Evolutionary conservation across 305 asterid species (phyloP), one percentile per base, ranked within the genome.

Genomic region (Fraxinus greggii): DNA sequence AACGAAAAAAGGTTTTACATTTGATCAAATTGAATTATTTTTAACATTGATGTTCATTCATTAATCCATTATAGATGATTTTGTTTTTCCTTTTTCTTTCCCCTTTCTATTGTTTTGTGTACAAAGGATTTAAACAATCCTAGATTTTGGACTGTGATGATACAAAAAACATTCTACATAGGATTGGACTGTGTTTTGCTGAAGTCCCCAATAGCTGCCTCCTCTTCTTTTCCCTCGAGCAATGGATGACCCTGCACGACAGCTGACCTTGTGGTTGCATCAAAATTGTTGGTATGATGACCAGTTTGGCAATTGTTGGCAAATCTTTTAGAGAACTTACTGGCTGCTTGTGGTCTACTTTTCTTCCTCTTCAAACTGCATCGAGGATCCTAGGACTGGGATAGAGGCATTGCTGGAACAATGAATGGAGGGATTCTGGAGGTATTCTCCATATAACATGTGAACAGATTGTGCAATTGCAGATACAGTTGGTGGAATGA

Each of bases 391-490:
- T n/a, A 4, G 21, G 8, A 2, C 8, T 51, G 63, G 63, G 21
- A 51, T 51, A 8, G 63, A 17, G 63, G 63, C 23, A 10, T 4
- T 40, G 15, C 17, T 40, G 51, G 51, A 40, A 12, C 17, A 40
- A 40, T 10, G 51, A 40, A 40, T 40, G 13, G 48, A 40, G 13
- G 48, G 3, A 40, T 40, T 40, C 3, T 40, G n/a, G 61, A 48
- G 61, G n/a, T 48, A 40, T 88, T 91, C 91, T 72, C 99, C 97
- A 56, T 93, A 94, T 54, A 95, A 84, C 73, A 92, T 85, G 70
- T 97, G 92, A 36, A 94, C 97, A 5, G 99, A 94, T 48, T 91
- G 92, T 21, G 96, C 96, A 59, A 95, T 76, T 72, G 97, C 97
- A 75, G 97, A 89, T 72, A 95, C 86, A 73, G 94, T 74, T 5